Conservation (phyloP, 1,284 basidiomycete species). For the Microbotryum intermedium region DNA sequence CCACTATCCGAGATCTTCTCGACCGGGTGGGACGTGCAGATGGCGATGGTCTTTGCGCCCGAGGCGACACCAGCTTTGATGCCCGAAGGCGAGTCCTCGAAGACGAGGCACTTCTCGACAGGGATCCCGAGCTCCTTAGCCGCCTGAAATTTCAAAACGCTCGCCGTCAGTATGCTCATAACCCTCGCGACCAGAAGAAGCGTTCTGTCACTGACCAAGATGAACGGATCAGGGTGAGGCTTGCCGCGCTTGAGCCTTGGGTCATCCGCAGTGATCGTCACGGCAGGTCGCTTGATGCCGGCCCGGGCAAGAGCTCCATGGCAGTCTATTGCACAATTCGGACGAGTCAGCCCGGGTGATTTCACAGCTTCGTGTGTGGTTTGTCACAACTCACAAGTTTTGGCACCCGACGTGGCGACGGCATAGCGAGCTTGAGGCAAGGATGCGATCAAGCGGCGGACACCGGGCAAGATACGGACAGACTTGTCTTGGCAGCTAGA, state of each 20-base stretch:
- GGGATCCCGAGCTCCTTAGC: conserved; percentile 59
- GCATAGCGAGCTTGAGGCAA: conserved; percentile 60
- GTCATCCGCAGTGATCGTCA: conserved; percentile 73
- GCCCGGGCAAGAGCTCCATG: conserved; percentile 63
- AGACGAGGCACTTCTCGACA: conserved; percentile 52
- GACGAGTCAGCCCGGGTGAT: not conserved
- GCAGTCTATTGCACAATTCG: conserved; percentile 15
- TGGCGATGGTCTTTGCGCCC: conserved; percentile 64
- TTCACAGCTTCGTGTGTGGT: conserved; percentile 32
- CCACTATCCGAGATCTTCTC: conserved; percentile 56
- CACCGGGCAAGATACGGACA: conserved; percentile 65
- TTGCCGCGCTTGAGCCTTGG: conserved; percentile 41
- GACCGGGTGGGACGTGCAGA: conserved; percentile 51
- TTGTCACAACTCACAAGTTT: conserved; percentile 52
- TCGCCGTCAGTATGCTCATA: conserved; percentile 39
- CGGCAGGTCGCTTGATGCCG: conserved; percentile 59
- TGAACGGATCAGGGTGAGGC: conserved; percentile 34
- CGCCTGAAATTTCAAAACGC: conserved; percentile 44
- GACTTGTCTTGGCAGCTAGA: conserved; percentile 28
- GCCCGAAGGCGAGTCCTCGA: conserved; percentile 65
- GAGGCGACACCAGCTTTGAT: conserved; percentile 57
- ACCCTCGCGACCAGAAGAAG: not conserved
- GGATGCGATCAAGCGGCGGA: conserved; percentile 57
- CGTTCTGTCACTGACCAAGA: conserved; percentile 4
- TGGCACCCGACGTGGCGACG: conserved; percentile 66